phyloP scores from a whole-genome alignment of 2,329 filamentous ascomycete genomes.

The Arthrobotrys sphaeroides region DNA sequence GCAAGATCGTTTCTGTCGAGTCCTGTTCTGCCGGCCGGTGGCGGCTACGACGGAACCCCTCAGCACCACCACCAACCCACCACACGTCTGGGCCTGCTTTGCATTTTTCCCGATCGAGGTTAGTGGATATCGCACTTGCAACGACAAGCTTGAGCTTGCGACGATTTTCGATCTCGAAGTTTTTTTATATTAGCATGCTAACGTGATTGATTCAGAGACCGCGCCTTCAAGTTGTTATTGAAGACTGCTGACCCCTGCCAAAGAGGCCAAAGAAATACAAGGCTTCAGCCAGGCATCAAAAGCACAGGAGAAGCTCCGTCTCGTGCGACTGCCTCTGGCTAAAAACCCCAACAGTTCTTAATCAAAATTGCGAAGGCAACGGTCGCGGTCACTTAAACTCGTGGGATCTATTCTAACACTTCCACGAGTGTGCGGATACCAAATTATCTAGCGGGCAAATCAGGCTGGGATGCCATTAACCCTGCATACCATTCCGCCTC shows the following conservation, averaged over 20 bases:
- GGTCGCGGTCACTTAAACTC: conserved; percentile 24
- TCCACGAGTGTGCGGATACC: conserved; percentile 29
- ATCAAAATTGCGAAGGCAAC: too few species aligned
- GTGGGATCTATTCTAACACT: conserved; percentile 9
- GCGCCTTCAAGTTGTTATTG: neutral
- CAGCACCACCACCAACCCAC: conserved; percentile 1
- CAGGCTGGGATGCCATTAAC: conserved; percentile 31
- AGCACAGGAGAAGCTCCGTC: neutral
- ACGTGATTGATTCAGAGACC: conserved; percentile 13
- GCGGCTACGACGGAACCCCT: conserved; percentile 4
- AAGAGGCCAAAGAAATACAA: conserved; percentile 3
- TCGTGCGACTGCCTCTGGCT: conserved; percentile 10
- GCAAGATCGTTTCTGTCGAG: neutral
- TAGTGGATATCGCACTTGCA: conserved; percentile 47
- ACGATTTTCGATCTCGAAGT: conserved; percentile 6
- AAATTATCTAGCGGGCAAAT: conserved; percentile 35
- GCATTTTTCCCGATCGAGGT: conserved; percentile 41
- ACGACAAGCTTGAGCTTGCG: neutral
- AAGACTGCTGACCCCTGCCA: neutral
- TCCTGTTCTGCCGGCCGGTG: neutral
- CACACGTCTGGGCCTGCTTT: conserved; percentile 1
- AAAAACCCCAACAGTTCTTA: conserved; percentile 7
- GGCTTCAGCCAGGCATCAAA: conserved; percentile 27
- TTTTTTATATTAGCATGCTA: conserved; percentile 21
- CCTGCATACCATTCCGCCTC: conserved; percentile 37